Percentiles rank a stretch among this genome's conserved stretches.
phyloP scores from a whole-genome alignment of 805 yeast species.

The Candida methanosorbosa region DNA sequence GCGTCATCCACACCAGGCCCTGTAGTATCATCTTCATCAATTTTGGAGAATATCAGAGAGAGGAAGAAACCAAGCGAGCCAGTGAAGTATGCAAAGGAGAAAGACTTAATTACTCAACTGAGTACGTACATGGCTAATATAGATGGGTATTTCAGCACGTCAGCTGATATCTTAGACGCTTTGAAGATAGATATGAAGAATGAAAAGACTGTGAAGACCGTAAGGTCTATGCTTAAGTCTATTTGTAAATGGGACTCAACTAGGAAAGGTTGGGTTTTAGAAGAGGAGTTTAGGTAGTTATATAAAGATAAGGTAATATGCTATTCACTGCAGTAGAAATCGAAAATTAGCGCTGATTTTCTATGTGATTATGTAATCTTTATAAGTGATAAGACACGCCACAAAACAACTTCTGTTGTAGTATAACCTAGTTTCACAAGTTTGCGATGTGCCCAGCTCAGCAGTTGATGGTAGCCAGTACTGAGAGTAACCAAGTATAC shows the following conservation, averaged over 20 bases:
- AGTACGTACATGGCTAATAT: constrained; percentile 20
- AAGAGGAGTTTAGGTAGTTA: constrained; percentile 44
- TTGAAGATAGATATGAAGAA: constrained; percentile 28
- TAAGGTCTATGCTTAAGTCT: constrained; percentile 60
- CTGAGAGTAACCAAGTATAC: too few relatives aligned
- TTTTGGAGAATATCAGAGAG: constrained; percentile 38
- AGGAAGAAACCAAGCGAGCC: constrained; percentile 17
- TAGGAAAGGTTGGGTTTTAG: constrained; percentile 56
- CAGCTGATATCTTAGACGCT: constrained; percentile 18
- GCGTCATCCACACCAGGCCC: background rate
- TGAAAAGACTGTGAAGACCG: constrained; percentile 46
- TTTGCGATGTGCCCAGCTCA: too few relatives aligned
- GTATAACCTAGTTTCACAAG: too few relatives aligned
- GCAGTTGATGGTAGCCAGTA: too few relatives aligned
- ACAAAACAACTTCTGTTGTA: too few relatives aligned
- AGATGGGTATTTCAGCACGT: constrained; percentile 22
- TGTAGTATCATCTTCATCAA: constrained; percentile 35
- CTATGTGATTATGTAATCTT: too few relatives aligned
- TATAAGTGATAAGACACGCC: too few relatives aligned
- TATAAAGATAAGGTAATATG: too few relatives aligned
- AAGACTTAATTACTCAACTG: constrained; percentile 9
- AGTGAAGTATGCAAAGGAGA: constrained; percentile 3
- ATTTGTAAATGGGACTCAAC: constrained; percentile 61
- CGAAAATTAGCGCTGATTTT: too few relatives aligned
- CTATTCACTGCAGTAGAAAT: too few relatives aligned